phyloP scores from a whole-genome alignment of 148 eudicot species.

The Rhododendron kiyosumense region DNA sequence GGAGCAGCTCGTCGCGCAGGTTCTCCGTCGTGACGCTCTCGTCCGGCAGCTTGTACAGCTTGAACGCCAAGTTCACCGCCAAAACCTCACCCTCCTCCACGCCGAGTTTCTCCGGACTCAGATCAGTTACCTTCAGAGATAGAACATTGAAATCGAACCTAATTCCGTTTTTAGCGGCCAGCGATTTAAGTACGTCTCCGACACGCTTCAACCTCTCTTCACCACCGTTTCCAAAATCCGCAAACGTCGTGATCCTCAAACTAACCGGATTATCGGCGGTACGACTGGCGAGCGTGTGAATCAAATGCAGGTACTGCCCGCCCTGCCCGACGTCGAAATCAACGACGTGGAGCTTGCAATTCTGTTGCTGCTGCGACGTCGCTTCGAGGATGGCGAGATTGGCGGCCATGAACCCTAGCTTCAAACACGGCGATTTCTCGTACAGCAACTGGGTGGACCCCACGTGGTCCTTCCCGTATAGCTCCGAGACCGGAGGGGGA shows the following conservation, averaged over 20 bases:
- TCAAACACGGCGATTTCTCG: conserved; percentile 70
- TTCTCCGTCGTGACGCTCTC: conserved; percentile 94
- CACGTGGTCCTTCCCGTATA: conserved; percentile 42
- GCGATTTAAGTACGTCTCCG: conserved; percentile 28
- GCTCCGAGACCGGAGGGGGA: conserved; percentile 27
- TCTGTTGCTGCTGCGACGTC: conserved; percentile 27
- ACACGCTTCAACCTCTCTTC: conserved; percentile 32
- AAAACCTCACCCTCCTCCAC: conserved; percentile 46
- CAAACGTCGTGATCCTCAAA: conserved; percentile 56
- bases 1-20: conserved; percentile 61
- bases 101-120: conserved; percentile 44
- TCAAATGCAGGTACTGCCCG: conserved; percentile 52
- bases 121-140: conserved; percentile 26
- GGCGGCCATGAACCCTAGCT: conserved; percentile 61
- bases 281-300: conserved; percentile 48
- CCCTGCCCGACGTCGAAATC: conserved; percentile 79
- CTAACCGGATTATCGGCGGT: background rate
- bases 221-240: conserved; percentile 24
- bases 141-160: conserved; percentile 28
- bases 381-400: conserved; percentile 68
- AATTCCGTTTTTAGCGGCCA: conserved; percentile 41
- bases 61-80: conserved; percentile 69
- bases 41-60: conserved; percentile 60
- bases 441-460: conserved; percentile 35
- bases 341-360: conserved; percentile 41